Percentiles rank a stretch among this genome's conserved stretches.
These are phyloP conservation scores for Camellia japonica DNA, from an alignment of 148 eudicot genomes.

Conservation along the genomic window DNA sequence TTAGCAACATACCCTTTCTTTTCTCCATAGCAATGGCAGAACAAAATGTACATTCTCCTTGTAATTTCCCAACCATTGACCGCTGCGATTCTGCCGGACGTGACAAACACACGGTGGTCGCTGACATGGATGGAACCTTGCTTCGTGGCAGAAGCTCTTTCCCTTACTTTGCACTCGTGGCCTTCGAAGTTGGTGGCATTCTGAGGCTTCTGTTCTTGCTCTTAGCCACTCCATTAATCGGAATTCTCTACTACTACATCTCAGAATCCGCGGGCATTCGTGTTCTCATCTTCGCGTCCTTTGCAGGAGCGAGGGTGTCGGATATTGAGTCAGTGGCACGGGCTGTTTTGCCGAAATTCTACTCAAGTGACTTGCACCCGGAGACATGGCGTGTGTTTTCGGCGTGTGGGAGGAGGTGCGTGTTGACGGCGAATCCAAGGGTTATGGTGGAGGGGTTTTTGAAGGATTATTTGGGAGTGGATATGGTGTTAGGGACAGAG, in stretches of 20 bases:
- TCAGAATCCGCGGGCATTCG: constrained; percentile 48
- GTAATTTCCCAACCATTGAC: constrained; percentile 21
- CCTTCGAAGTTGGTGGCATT: constrained; percentile 63
- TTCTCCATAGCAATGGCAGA: constrained; percentile 10
- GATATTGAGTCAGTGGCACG: constrained; percentile 47
- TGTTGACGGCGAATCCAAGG: constrained; percentile 41
- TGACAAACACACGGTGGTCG: constrained; percentile 38
- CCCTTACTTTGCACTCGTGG: constrained; percentile 55
- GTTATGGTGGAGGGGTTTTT: constrained; percentile 43
- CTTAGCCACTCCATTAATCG: constrained; percentile 46
- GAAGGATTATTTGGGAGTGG: constrained; percentile 22
- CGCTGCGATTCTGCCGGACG: constrained; percentile 25
- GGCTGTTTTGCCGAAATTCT: constrained; percentile 69
- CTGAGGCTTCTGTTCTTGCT: constrained; percentile 51
- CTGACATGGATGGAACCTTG: constrained; percentile 60
- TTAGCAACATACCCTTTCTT: no score
- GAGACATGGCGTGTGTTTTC: constrained; percentile 41
- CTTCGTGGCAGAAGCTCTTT: constrained; percentile 45
- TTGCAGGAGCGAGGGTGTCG: constrained; percentile 41
- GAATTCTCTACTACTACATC: constrained; percentile 37
- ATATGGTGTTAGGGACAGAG: constrained; percentile 18
- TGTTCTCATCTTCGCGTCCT: constrained; percentile 44
- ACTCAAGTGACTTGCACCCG: constrained; percentile 49
- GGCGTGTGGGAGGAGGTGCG: constrained; percentile 20
- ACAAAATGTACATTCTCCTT: not conserved